Evolutionary conservation across 2,329 filamentous ascomycete genomes (phyloP).

Genomic region (Stagonosporopsis tanaceti): DNA sequence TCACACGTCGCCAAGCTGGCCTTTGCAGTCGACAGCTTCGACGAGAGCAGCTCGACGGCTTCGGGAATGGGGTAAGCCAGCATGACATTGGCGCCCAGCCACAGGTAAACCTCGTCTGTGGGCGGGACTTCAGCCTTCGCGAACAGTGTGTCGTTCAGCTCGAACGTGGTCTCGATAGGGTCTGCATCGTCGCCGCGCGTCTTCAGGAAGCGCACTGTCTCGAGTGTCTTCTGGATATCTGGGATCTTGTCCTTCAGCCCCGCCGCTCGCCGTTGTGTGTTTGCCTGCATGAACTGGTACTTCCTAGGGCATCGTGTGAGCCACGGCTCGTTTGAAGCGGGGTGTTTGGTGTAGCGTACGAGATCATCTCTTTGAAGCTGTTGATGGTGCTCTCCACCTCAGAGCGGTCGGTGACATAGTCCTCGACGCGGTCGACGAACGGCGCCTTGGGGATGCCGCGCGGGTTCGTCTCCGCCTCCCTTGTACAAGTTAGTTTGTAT

Average conservation of each 20-base stretch:
- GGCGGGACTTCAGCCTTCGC: slow-evolving; percentile 83
- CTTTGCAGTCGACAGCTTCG: slow-evolving; percentile 81
- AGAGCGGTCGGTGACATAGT: slow-evolving; percentile 79
- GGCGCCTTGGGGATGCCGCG: slow-evolving; percentile 84
- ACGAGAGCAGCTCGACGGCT: slow-evolving; percentile 78
- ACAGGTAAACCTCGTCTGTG: slow-evolving; percentile 92
- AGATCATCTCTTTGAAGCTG: slow-evolving; percentile 93
- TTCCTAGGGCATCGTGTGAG: slow-evolving; percentile 67
- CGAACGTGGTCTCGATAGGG: slow-evolving; percentile 89
- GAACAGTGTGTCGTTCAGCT: slow-evolving; percentile 95
- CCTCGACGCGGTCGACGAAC: slow-evolving; percentile 87
- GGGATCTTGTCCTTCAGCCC: slow-evolving; percentile 95
- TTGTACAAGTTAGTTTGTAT: slow-evolving; percentile 1
- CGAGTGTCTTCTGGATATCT: slow-evolving; percentile 94
- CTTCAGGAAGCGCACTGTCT: slow-evolving; percentile 87
- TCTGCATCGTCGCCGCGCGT: slow-evolving; percentile 73
- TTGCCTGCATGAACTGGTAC: slow-evolving; percentile 99
- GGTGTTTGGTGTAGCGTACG: slow-evolving; percentile 60
- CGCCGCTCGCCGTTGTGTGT: slow-evolving; percentile 81
- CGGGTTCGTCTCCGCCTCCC: slow-evolving; percentile 69
- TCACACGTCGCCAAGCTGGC: slow-evolving; percentile 86
- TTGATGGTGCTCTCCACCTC: slow-evolving; percentile 83
- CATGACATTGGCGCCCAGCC: slow-evolving; percentile 99
- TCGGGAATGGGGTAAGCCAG: slow-evolving; percentile 90
- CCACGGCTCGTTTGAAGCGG: neutral